Conservation (phyloP, 176 grass and related monocot genomes). For the Aegilops tauschii region DNA sequence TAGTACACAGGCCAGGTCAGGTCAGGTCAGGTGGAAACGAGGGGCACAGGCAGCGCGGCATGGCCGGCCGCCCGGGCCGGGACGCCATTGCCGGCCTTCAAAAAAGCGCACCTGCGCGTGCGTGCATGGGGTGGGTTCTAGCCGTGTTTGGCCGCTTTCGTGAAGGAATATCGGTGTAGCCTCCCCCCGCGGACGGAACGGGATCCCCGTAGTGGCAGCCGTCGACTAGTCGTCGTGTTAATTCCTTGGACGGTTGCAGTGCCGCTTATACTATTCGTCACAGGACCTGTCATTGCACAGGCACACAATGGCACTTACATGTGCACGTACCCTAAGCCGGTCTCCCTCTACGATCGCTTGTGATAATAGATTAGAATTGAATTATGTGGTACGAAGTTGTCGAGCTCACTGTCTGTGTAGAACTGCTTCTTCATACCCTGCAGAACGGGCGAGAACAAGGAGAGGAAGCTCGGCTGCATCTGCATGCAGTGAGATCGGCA, state of each 20-base stretch:
- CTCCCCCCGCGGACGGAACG: neutral
- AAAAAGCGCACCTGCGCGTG: neutral
- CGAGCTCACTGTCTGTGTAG: neutral
- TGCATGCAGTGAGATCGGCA: neutral
- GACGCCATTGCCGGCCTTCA: neutral
- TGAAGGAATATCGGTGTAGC: neutral
- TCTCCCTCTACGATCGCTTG: neutral
- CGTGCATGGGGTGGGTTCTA: neutral
- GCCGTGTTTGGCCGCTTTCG: neutral
- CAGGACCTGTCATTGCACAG: neutral
- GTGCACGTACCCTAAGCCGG: neutral
- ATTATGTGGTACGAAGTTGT: neutral
- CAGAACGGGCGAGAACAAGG: neutral
- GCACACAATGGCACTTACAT: too few species aligned
- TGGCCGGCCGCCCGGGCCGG: neutral
- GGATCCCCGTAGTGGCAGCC: too few species aligned
- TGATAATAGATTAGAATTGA: neutral
- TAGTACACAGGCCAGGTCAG: too few species aligned
- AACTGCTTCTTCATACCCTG: neutral
- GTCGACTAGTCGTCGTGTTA: neutral
- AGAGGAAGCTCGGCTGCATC: neutral
- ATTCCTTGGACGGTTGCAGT: conserved; percentile 19
- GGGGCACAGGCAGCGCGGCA: neutral
- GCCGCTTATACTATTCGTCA: conserved; percentile 17
- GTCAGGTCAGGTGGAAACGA: neutral